Evolutionary conservation across 495 filamentous ascomycete species (phyloP), one percentile per base, ranked within the genome.

Genomic region (Bacidia gigantensis): DNA sequence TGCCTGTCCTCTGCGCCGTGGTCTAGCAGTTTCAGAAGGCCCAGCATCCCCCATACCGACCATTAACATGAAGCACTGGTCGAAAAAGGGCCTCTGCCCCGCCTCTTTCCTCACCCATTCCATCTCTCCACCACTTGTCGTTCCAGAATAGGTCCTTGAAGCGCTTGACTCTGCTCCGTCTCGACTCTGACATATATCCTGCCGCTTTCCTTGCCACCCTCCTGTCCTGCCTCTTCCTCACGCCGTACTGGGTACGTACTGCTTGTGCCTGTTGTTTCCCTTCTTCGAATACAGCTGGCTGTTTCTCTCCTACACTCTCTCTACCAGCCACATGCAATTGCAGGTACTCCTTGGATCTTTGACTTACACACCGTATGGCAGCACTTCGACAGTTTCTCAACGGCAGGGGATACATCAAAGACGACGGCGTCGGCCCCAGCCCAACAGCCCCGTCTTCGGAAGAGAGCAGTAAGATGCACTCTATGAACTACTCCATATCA

Each of bases 291-390:
- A 32, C 47, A 50, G 47, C 47, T 38, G 47, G 47, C 47, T 50
- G 47, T 50, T 50, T 50, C 47, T 47, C 26, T 47, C 21, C 1
- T 35, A 18, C 26, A 50, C 18, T 9, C 14, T 1, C 47, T 35
- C n/a, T 50, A 11, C 7, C 26, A 17, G 3, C 1, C 23, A 14
- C 47, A 35, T 18, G n/a, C 26, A 3, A 1, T 50, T 23, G 14
- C 22, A 35, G 18, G 18, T 26, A 32, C 14, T 17, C 10, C 32
- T 23, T 50, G 32, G 47, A 38, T 22, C 32, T 20, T 11, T 35
- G 17, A 50, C 47, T 50, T 50, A 50, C 47, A 17, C 11, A 10
- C 47, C 26, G 18, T 38, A 52, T 72, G 54, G 54, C 62, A 68
- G 52, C 56, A 51, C 25, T 58, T 32, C 56, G 56, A 29, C 52